These are phyloP conservation scores for Rugonectria rugulosa DNA, from an alignment of 2,329 filamentous ascomycete genomes.

Conservation along the genomic window DNA sequence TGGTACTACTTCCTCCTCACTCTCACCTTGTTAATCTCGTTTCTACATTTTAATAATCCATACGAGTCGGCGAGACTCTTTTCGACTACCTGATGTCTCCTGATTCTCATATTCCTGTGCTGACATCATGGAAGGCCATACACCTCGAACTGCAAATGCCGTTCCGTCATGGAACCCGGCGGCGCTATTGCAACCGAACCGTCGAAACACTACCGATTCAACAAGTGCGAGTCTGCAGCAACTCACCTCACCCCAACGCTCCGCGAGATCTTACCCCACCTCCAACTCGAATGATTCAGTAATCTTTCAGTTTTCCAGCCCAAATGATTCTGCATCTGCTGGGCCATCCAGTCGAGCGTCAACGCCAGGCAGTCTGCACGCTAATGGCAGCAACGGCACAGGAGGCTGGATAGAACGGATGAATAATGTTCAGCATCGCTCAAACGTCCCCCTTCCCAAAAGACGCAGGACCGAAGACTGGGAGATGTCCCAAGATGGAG, in stretches of 20 bases:
- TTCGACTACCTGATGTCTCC: background rate
- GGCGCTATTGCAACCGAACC: constrained; percentile 49
- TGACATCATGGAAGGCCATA: constrained; percentile 37
- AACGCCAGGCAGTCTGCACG: constrained; percentile 41
- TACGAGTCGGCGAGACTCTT: background rate
- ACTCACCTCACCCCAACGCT: constrained; percentile 30
- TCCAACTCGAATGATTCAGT: constrained; percentile 43
- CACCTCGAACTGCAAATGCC: constrained; percentile 37
- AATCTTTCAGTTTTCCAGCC: constrained; percentile 53
- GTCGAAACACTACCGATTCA: constrained; percentile 40
- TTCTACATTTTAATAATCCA: background rate
- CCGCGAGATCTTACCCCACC: constrained; percentile 32
- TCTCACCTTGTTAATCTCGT: background rate
- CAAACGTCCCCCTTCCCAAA: constrained; percentile 66
- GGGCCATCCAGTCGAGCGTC: constrained; percentile 44
- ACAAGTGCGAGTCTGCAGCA: constrained; percentile 36
- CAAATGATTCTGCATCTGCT: constrained; percentile 44
- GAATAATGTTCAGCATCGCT: constrained; percentile 76
- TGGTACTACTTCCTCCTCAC: constrained; percentile 32
- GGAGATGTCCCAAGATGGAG: constrained; percentile 50
- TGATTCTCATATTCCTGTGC: background rate
- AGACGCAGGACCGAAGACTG: constrained; percentile 65
- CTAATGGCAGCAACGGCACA: constrained; percentile 50
- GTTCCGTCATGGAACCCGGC: constrained; percentile 52
- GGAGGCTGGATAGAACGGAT: constrained; percentile 75